Percentiles rank a stretch among this genome's conserved stretches.
Conservation (phyloP, 805 yeast genomes). For the Hermanozyma aechmeae region DNA sequence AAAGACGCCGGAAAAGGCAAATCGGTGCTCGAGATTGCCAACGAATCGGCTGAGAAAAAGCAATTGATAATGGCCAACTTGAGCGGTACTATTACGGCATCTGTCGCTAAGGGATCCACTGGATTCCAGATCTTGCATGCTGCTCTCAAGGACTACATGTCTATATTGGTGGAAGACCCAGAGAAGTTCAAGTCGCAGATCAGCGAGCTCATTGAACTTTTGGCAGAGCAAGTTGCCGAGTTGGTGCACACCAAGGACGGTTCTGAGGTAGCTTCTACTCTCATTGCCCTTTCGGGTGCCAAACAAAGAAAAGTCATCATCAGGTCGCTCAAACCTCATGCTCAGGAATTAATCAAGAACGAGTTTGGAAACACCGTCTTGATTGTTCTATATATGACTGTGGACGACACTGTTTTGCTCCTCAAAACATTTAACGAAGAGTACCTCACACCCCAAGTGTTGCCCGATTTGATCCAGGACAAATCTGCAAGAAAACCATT, state of each 20-base stretch:
- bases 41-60: constrained; percentile 68
- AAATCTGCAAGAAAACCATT: constrained; percentile 87
- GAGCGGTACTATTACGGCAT: constrained; percentile 74
- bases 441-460: constrained; percentile 34
- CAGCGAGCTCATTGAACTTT: constrained; percentile 71
- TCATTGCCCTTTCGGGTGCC: constrained; percentile 77
- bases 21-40: constrained; percentile 55
- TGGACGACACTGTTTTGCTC: constrained; percentile 86
- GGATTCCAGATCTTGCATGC: constrained; percentile 96
- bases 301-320: constrained; percentile 82
- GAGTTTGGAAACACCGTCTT: constrained; percentile 82
- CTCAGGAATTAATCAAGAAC: constrained; percentile 66
- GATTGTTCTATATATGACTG: constrained; percentile 69
- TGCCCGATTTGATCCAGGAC: constrained; percentile 50
- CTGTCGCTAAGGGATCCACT: constrained; percentile 91
- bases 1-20: constrained; percentile 61
- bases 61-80: constrained; percentile 67
- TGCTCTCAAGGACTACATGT: constrained; percentile 83
- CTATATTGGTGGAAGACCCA: constrained; percentile 51
- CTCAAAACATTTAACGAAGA: constrained; percentile 63
- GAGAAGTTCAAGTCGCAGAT: constrained; percentile 45
- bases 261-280: constrained; percentile 76
- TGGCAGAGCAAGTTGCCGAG: constrained; percentile 87
- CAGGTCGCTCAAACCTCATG: constrained; percentile 66
- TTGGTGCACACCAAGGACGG: constrained; percentile 95